Conservation (phyloP, 192 early-diverging fungal species). For the Gryganskiella cystojenkinii region DNA sequence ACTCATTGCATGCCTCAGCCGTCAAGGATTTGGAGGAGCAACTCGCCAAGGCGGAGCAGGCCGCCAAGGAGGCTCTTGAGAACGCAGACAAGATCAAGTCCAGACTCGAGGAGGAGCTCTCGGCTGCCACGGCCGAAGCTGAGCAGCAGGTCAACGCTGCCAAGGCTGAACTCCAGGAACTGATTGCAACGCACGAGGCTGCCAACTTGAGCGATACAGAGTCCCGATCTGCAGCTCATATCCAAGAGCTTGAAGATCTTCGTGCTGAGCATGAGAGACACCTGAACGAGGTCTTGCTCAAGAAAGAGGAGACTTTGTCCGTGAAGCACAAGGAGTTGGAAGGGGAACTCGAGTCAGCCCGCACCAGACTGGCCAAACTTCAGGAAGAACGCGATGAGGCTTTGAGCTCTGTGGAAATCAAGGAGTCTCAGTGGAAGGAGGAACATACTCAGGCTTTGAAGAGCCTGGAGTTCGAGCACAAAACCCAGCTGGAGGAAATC, state of each 20-base stretch:
- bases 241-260: slow-evolving; percentile 18
- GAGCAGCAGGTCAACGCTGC: slow-evolving; percentile 29
- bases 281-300: slow-evolving; percentile 16
- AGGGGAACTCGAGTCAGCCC: slow-evolving; percentile 23
- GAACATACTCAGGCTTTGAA: slow-evolving; percentile 16
- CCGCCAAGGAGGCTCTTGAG: slow-evolving; percentile 29
- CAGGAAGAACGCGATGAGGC: slow-evolving; percentile 35
- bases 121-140: slow-evolving; percentile 7
- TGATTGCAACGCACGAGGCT: slow-evolving; percentile 36
- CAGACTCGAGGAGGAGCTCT: slow-evolving; percentile 27
- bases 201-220: slow-evolving; percentile 22
- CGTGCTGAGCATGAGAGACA: slow-evolving; percentile 29
- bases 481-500: slow-evolving; percentile 28
- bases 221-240: slow-evolving; percentile 16
- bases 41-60: slow-evolving; percentile 32
- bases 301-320: slow-evolving; percentile 29
- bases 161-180: slow-evolving; percentile 31
- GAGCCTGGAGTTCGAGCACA: slow-evolving; percentile 18
- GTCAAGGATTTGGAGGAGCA: slow-evolving; percentile 45
- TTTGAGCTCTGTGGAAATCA: slow-evolving; percentile 9
- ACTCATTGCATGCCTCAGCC: slow-evolving; percentile 30
- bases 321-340: slow-evolving; percentile 16
- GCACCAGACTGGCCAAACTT: slow-evolving; percentile 6
- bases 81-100: slow-evolving; percentile 15
- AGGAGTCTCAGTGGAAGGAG: slow-evolving; percentile 28